These are phyloP conservation scores for Suhomyces taliae DNA, from an alignment of 1,139 yeast species.

Conservation along the genomic window DNA sequence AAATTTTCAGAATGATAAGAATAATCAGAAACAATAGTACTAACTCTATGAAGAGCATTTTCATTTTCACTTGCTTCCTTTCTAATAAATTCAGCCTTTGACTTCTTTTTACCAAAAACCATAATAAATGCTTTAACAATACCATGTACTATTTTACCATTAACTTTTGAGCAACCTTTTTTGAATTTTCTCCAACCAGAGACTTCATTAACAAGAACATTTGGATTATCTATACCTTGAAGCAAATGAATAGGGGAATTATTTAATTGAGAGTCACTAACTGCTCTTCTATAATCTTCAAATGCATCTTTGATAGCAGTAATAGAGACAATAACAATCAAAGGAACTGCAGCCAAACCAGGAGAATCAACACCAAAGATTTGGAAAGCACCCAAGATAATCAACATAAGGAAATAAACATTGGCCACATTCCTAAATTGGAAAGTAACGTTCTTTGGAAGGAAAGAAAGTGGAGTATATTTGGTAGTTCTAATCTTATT, in stretches of 20 bases:
- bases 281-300: slow-evolving; percentile 86
- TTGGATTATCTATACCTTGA: slow-evolving; percentile 67
- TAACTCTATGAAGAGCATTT: slow-evolving; percentile 35
- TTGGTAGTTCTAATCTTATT: slow-evolving; percentile 95
- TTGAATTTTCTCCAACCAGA: slow-evolving; percentile 68
- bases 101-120: slow-evolving; percentile 30
- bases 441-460: slow-evolving; percentile 76
- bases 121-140: slow-evolving; percentile 24
- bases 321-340: slow-evolving; percentile 83
- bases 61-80: slow-evolving; percentile 29
- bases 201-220: slow-evolving; percentile 69
- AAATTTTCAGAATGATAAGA: slow-evolving; percentile 17
- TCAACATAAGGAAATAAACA: slow-evolving; percentile 76
- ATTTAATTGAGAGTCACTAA: slow-evolving; percentile 80
- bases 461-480: slow-evolving; percentile 84
- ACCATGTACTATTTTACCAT: slow-evolving; percentile 18
- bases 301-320: slow-evolving; percentile 93
- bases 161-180: slow-evolving; percentile 36
- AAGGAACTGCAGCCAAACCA: slow-evolving; percentile 88
- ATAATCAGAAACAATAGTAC: slow-evolving; percentile 42
- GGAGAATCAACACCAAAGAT: slow-evolving; percentile 92
- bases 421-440: slow-evolving; percentile 93
- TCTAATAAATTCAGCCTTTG: slow-evolving; percentile 29
- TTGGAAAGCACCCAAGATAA: slow-evolving; percentile 81
- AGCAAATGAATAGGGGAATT: slow-evolving; percentile 82